phyloP scores from a whole-genome alignment of 2,329 filamentous ascomycete genomes.

The Exophiala bonariae region DNA sequence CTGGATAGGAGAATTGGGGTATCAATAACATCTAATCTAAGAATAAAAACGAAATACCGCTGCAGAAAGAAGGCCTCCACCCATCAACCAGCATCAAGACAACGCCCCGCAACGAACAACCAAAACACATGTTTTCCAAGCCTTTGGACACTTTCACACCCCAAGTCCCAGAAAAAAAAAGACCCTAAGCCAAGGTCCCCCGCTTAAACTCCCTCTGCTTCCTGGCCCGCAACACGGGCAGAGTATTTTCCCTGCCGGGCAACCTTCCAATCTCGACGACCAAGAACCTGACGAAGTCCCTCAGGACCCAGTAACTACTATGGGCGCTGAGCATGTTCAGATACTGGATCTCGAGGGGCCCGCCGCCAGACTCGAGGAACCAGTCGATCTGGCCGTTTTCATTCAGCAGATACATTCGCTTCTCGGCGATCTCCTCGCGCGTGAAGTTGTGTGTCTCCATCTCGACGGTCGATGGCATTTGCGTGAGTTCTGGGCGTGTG shows the following conservation, averaged over 20 bases:
- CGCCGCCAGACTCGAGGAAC: slow-evolving; percentile 78
- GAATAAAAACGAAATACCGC: no score
- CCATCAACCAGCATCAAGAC: no score
- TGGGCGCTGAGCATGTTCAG: slow-evolving; percentile 96
- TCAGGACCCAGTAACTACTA: slow-evolving; percentile 86
- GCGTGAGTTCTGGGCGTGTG: slow-evolving; percentile 60
- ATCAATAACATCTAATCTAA: no score
- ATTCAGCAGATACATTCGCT: slow-evolving; percentile 81
- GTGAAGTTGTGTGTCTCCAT: slow-evolving; percentile 95
- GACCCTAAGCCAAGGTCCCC: slow-evolving; percentile 19
- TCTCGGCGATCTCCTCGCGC: slow-evolving; percentile 87
- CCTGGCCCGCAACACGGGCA: slow-evolving; percentile 55
- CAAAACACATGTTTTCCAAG: no score
- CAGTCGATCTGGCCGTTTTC: slow-evolving; percentile 97
- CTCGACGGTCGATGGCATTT: slow-evolving; percentile 72
- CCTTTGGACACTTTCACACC: no score
- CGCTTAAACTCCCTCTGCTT: slow-evolving; percentile 54
- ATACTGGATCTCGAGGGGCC: slow-evolving; percentile 91
- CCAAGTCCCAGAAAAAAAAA: no score
- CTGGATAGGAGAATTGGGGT: no score
- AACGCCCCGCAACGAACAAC: no score
- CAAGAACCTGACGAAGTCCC: slow-evolving; percentile 85
- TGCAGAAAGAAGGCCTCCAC: no score
- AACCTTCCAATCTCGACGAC: slow-evolving; percentile 82
- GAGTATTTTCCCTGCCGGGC: slow-evolving; percentile 63